Evolutionary conservation across 306 rosid species (phyloP).

Genomic region (Styphnolobium japonicum): DNA sequence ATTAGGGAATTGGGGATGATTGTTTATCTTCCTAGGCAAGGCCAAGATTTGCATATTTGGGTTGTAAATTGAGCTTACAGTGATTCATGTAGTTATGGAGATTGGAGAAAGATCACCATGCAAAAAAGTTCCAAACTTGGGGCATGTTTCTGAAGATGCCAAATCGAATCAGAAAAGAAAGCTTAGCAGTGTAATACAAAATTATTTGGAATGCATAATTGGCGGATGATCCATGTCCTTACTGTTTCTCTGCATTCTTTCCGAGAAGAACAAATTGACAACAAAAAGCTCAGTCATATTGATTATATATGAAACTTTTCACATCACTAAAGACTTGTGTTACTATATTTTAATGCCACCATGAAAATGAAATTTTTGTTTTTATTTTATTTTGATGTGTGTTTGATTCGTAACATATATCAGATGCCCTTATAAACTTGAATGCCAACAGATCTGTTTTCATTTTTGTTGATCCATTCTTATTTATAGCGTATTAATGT

Average conservation of each 20-base stretch:
- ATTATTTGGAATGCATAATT: neutral
- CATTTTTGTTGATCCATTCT: neutral
- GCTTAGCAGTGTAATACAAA: neutral
- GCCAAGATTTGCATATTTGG: slow-evolving; percentile 15
- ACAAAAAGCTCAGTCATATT: neutral
- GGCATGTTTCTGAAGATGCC: neutral
- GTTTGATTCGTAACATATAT: neutral
- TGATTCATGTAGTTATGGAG: neutral
- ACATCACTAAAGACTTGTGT: neutral
- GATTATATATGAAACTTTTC: neutral
- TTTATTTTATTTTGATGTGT: neutral
- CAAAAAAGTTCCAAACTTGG: neutral
- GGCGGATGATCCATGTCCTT: neutral
- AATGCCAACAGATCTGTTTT: slow-evolving; percentile 22
- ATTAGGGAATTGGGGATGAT: neutral
- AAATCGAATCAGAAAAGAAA: neutral
- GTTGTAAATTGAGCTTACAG: neutral
- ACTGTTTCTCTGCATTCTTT: neutral
- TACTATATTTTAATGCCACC: neutral
- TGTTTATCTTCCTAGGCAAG: neutral
- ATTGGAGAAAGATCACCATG: neutral
- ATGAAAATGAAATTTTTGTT: neutral
- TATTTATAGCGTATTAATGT: neutral
- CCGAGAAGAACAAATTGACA: neutral
- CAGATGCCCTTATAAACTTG: neutral